Evolutionary conservation across 2,329 filamentous ascomycete species (phyloP).

Genomic region (Hymenoscyphus occultus): DNA sequence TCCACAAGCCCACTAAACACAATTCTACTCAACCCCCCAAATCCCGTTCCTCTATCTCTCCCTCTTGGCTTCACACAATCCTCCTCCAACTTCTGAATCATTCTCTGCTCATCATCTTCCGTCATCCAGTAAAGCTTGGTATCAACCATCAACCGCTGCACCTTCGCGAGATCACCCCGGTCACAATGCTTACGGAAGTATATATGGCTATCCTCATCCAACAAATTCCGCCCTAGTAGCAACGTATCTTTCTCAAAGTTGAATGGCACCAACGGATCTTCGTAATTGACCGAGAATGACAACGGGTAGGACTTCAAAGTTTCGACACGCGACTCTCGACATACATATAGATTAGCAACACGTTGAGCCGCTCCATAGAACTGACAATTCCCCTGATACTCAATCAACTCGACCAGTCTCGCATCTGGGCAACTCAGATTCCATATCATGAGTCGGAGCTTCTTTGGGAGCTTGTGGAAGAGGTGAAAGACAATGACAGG

Average conservation of each 20-base stretch:
- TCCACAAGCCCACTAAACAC: background rate
- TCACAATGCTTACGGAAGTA: background rate
- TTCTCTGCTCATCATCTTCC: background rate
- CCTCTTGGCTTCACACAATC: background rate
- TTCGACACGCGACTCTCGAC: background rate
- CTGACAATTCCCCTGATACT: background rate
- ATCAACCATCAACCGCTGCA: background rate
- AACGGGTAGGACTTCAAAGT: background rate
- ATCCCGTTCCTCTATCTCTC: background rate
- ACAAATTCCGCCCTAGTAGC: background rate
- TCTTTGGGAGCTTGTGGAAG: background rate
- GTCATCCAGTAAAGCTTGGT: background rate
- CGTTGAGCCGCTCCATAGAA: background rate
- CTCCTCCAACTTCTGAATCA: background rate
- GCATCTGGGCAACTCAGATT: background rate
- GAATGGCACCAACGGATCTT: background rate
- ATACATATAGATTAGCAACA: background rate
- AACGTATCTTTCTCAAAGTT: background rate
- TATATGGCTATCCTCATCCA: background rate
- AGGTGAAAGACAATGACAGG: background rate
- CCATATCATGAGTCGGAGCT: background rate
- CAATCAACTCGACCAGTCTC: background rate
- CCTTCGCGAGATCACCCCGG: background rate
- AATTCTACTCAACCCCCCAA: background rate
- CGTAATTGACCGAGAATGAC: background rate